phyloP scores from a whole-genome alignment of 2,329 filamentous ascomycete species.

The Colletotrichum higginsianum region DNA sequence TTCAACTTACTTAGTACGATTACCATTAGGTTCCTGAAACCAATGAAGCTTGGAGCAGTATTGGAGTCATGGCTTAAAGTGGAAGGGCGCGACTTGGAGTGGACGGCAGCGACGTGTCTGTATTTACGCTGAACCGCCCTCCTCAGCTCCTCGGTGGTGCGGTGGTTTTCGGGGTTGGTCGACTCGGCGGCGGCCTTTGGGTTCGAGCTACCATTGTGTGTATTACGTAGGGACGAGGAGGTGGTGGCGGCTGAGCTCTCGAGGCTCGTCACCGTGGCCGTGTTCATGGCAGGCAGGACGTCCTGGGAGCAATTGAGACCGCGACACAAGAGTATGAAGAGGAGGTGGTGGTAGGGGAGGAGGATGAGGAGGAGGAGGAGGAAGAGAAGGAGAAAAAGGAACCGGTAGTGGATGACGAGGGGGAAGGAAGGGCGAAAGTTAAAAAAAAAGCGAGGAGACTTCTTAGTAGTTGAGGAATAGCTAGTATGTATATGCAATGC shows the following conservation, averaged over 20 bases:
- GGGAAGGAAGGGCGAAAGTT: constrained; percentile 19
- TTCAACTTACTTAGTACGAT: constrained; percentile 81
- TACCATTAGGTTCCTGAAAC: constrained; percentile 96
- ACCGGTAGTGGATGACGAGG: constrained; percentile 24
- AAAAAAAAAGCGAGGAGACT: constrained; percentile 30
- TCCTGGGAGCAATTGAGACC: constrained; percentile 24
- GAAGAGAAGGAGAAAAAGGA: neutral
- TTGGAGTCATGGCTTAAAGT: constrained; percentile 88
- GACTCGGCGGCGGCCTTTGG: constrained; percentile 43
- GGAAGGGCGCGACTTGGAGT: constrained; percentile 80
- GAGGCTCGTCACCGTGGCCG: constrained; percentile 54
- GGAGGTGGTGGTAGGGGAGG: neutral
- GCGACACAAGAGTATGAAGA: neutral
- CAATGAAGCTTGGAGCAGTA: constrained; percentile 85
- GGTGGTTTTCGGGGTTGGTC: constrained; percentile 27
- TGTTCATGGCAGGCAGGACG: constrained; percentile 53
- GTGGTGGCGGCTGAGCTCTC: constrained; percentile 36
- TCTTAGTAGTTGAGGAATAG: constrained; percentile 6
- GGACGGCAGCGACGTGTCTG: constrained; percentile 91
- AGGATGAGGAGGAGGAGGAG: constrained; percentile 21
- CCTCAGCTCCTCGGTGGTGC: constrained; percentile 51
- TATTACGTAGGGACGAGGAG: constrained; percentile 32
- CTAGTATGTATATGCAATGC: constrained; percentile 39
- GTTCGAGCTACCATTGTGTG: constrained; percentile 42
- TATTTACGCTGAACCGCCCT: constrained; percentile 76